These are phyloP conservation scores for Euphorbia tirucalli DNA, from an alignment of 345 rosid species.

Conservation along the genomic window DNA sequence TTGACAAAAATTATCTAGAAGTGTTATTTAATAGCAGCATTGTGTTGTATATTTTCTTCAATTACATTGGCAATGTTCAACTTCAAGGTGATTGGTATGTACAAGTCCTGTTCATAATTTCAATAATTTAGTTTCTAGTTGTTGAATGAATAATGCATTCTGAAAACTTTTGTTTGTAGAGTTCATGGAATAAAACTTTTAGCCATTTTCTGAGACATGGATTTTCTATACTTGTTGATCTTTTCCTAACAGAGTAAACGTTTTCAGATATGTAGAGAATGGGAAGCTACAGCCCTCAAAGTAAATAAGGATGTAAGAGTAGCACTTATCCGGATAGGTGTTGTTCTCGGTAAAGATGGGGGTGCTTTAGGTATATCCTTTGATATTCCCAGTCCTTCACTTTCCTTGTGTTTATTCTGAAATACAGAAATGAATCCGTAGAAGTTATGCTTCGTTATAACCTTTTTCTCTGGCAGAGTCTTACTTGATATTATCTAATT, in stretches of 20 bases:
- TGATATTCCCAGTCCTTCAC: constrained; percentile 1
- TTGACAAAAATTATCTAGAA: background rate
- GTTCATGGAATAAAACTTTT: background rate
- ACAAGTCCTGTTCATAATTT: background rate
- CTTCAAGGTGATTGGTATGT: background rate
- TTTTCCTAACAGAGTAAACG: constrained; percentile 1
- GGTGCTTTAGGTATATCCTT: constrained; percentile 76
- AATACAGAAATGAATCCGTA: background rate
- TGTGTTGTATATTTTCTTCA: background rate
- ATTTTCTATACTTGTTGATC: background rate
- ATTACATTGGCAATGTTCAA: background rate
- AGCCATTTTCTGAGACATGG: background rate
- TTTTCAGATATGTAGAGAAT: constrained; percentile 87
- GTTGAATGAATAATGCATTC: background rate
- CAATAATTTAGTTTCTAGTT: background rate
- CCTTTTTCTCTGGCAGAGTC: background rate
- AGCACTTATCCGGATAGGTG: constrained; percentile 84
- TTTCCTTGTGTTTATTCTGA: background rate
- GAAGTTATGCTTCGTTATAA: background rate
- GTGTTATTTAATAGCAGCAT: background rate
- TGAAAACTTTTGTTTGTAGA: background rate
- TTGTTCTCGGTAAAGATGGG: constrained; percentile 96
- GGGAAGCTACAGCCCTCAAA: constrained; percentile 80
- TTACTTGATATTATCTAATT: background rate
- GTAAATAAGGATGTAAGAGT: constrained; percentile 74